Percentiles rank a stretch among this genome's conserved stretches.
Conservation (phyloP, 179 eudicot genomes). For the Sideroxylon spinosum region DNA sequence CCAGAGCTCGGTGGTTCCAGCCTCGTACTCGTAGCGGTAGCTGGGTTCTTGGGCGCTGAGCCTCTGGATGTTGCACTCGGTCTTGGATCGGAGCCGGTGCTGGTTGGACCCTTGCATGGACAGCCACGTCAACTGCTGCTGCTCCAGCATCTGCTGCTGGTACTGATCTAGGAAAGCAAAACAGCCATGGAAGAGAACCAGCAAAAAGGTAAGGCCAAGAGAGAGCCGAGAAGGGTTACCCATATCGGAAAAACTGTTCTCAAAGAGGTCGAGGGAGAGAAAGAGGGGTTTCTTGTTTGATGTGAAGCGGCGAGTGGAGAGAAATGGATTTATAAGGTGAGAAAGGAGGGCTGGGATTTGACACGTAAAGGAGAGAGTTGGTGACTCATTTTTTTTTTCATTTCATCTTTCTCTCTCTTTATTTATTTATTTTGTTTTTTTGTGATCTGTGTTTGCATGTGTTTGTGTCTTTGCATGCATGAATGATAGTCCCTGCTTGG, state of each 20-base stretch:
- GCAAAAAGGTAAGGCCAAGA: slow-evolving; percentile 12
- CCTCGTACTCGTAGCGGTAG: slow-evolving; percentile 18
- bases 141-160: slow-evolving; percentile 9
- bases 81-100: slow-evolving; percentile 24
- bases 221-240: neutral
- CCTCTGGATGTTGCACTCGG: slow-evolving; percentile 23
- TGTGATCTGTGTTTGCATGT: neutral
- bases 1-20: slow-evolving; percentile 29
- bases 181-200: slow-evolving; percentile 16
- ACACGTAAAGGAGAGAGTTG: slow-evolving; percentile 12
- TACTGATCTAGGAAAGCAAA: neutral
- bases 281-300: neutral
- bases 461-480: neutral
- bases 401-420: neutral
- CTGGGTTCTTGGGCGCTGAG: slow-evolving; percentile 27
- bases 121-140: neutral
- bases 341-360: slow-evolving; percentile 6
- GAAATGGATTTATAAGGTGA: slow-evolving; percentile 12
- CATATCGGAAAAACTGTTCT: slow-evolving; percentile 6
- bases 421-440: neutral
- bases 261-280: too few relatives aligned
- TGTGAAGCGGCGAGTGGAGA: slow-evolving; percentile 13
- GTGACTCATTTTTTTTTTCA: neutral
- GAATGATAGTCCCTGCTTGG: neutral
- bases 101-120: slow-evolving; percentile 15